Base-by-base conservation (phyloP, 2,329 filamentous ascomycete species). In the Cryphonectria parasitica region DNA sequence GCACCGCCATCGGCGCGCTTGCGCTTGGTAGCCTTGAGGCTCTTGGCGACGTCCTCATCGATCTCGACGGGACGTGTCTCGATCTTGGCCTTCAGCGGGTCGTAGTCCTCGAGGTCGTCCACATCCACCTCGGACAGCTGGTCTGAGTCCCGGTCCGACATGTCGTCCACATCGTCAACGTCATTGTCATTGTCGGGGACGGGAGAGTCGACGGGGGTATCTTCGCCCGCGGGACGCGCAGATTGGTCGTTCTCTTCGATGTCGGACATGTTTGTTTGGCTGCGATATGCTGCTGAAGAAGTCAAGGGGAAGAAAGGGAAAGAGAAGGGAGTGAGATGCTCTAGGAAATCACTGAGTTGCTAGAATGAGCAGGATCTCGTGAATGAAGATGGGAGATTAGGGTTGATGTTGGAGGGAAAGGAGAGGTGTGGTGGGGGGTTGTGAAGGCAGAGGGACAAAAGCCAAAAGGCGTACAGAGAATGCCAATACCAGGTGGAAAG, bases 41-140 rank as follows among this genome's bases (percentile, higher is more conserved):
- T 89, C 69, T 86, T 85, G 8, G 88, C 88, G 68, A 88, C 84
- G 73, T 91, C 89, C 75, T 91, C 89, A 75, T 91, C 90, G 73
- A 91, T 91, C 39, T 89, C 87, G n/a, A 90, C 84, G 0, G 89
- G 89, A 34, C 87, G 84, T 77, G 90, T 86, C 77, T 90, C 88
- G 54, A 90, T 86, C 65, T 89, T 88, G 71, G 88, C 88, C 7
- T 86, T 88, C 60, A 87, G 84, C 13, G 89, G 87, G 73, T 92
- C 89, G 80, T 91, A 92, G 73, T 92, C 89, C 73, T 88, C 89
- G 73, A 92, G 90, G 75, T 92, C 88, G 68, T 90, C 86, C 76
- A 91, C 90, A 75, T 92, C 90, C 73, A 91, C 88, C 77, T 92
- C 90, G 31, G 89, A 91, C 1, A 92, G 85, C 54, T 86, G 80